Conservation (phyloP, 768 basidiomycete genomes). For the Kwoniella heveanensis region DNA sequence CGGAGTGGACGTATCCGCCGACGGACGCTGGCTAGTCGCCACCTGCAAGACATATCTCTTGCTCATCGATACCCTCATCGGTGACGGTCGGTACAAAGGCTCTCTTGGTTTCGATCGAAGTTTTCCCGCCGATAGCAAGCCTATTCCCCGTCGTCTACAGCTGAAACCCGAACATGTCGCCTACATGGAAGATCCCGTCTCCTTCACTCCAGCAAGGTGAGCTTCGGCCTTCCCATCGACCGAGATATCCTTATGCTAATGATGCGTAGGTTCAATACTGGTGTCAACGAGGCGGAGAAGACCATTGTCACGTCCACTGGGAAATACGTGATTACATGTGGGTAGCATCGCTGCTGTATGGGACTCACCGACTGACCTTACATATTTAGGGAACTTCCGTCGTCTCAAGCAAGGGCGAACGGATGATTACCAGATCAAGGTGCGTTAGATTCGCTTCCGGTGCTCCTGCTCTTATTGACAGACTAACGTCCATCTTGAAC, state of each 20-base stretch:
- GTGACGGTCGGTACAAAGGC: conserved; percentile 81
- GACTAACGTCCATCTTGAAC: too few relatives aligned
- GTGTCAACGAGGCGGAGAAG: conserved; percentile 83
- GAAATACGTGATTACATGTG: conserved; percentile 84
- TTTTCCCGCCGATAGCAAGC: conserved; percentile 93
- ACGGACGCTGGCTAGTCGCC: conserved; percentile 92
- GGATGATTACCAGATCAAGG: conserved; percentile 93
- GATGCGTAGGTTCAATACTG: conserved; percentile 74
- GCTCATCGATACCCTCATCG: conserved; percentile 92
- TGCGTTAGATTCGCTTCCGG: conserved; percentile 45
- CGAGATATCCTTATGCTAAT: not conserved
- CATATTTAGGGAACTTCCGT: conserved; percentile 71
- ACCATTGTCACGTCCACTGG: conserved; percentile 95
- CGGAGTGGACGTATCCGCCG: conserved; percentile 89
- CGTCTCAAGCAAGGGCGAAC: conserved; percentile 90
- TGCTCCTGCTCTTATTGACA: too few relatives aligned
- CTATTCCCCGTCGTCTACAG: conserved; percentile 82
- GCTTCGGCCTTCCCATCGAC: conserved; percentile 14
- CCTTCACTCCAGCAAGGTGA: conserved; percentile 91
- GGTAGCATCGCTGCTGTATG: conserved; percentile 16
- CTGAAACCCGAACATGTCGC: conserved; percentile 88
- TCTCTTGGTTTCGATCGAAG: conserved; percentile 86
- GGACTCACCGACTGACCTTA: conserved; percentile 4
- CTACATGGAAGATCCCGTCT: conserved; percentile 84
- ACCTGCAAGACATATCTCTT: conserved; percentile 92